Evolutionary conservation across 371 early-diverging fungal genomes (phyloP).

Genomic region (Mortierella sp.): DNA sequence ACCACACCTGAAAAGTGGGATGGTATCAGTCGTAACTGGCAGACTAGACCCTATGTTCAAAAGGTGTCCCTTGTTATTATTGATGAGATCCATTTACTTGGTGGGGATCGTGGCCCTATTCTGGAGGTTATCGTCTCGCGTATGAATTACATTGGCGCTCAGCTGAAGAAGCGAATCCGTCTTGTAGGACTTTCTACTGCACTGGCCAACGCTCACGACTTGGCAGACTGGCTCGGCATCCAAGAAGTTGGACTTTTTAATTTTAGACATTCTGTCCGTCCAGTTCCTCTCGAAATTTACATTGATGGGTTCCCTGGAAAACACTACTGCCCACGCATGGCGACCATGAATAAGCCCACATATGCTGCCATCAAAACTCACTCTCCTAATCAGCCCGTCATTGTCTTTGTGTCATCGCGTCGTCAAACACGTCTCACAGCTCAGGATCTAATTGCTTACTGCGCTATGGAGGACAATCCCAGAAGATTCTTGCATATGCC

Average conservation of each 20-base stretch:
- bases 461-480: slow-evolving; percentile 93
- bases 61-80: slow-evolving; percentile 92
- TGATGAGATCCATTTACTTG: slow-evolving; percentile 99
- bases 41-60: slow-evolving; percentile 86
- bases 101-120: slow-evolving; percentile 97
- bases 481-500: slow-evolving; percentile 90
- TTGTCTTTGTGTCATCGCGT: slow-evolving; percentile 98
- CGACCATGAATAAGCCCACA: slow-evolving; percentile 97
- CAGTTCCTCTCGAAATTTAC: slow-evolving; percentile 95
- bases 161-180: slow-evolving; percentile 79
- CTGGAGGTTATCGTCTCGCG: slow-evolving; percentile 98
- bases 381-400: slow-evolving; percentile 91
- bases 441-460: slow-evolving; percentile 92
- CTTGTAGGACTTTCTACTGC: slow-evolving; percentile 99
- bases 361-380: slow-evolving; percentile 94
- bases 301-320: slow-evolving; percentile 97
- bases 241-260: slow-evolving; percentile 89
- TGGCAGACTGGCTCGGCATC: slow-evolving; percentile 97
- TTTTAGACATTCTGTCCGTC: slow-evolving; percentile 95
- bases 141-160: slow-evolving; percentile 93
- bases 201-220: slow-evolving; percentile 96
- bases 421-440: slow-evolving; percentile 96
- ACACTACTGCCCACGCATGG: slow-evolving; percentile 97
- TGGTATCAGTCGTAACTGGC: slow-evolving; percentile 94
- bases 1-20: slow-evolving; percentile 99